Evolutionary conservation across 805 yeast genomes (phyloP), one percentile per base, ranked within the genome.

Genomic region (Ogataea kodamae): DNA sequence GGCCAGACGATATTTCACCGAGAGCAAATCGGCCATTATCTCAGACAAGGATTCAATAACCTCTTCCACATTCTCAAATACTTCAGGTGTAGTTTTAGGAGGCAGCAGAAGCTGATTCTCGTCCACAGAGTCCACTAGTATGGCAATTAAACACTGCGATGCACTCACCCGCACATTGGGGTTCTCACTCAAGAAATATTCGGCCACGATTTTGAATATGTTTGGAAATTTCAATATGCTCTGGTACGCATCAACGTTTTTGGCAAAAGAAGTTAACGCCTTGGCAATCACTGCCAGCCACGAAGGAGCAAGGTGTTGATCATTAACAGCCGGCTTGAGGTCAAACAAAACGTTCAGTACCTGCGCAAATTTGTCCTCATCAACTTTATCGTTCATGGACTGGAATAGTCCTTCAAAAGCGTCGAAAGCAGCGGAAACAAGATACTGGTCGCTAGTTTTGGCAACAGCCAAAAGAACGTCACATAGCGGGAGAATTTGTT

Each of bases 201-300:
- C 65, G 3, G 78, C 60, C 30, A 89, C 73, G 3, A 70, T 62
- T 14, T 72, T 59, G 48, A 80, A 70, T n/a, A 76, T 58, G 15
- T 62, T 61, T 7, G 87, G 81, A 6, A 84, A 52, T 45, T 73
- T 75, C 18, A 59, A 46, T 20, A 88, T 54, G 34, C 84, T 77
- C 24, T 66, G 61, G 11, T 63, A 45, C 5, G 78, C 70, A 37
- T 75, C 72, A 25, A 72, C 62, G 28, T 51, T 50, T 11, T 57
- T 58, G 5, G 82, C 60, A 45, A 73, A 77, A 0, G 81, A 64
- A 3, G 71, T 61, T 28, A 74, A 64, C 28, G 90, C 95, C 51
- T 87, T 88, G 6, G 96, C 92, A 27, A 90, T 74, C 13, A 89
- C 95, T 1, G 97, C 96, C 25, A 88, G 71, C 98, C 98, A 92